phyloP scores from a whole-genome alignment of 2,329 filamentous ascomycete species.

The Penicillium sp. region DNA sequence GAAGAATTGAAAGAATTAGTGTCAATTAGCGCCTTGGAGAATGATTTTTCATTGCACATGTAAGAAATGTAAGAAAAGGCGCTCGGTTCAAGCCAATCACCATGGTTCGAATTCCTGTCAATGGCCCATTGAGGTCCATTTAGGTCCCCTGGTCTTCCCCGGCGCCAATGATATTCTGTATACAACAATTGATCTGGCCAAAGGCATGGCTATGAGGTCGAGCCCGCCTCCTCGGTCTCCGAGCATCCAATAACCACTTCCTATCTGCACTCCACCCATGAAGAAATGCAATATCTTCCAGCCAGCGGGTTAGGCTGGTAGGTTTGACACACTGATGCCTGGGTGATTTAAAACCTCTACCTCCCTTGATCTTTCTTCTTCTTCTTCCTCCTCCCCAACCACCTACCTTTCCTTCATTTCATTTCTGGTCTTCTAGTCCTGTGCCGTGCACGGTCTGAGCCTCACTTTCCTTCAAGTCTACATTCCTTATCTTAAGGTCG shows the following conservation, averaged over 20 bases:
- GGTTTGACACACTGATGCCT: constrained; percentile 5
- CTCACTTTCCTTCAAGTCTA: constrained; percentile 24
- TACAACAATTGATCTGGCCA: background rate
- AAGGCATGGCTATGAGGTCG: constrained; percentile 1
- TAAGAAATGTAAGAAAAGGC: background rate
- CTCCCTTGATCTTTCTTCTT: constrained; percentile 3
- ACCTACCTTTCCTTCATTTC: constrained; percentile 14
- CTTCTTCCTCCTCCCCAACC: constrained; percentile 5
- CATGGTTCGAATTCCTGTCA: constrained; percentile 9
- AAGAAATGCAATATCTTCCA: constrained; percentile 5
- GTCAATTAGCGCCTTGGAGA: background rate
- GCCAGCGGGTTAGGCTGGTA: constrained; percentile 6
- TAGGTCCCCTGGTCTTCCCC: constrained; percentile 1
- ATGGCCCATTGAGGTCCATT: background rate
- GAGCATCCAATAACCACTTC: background rate
- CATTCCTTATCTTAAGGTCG: constrained; percentile 11
- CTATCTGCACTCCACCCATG: constrained; percentile 1
- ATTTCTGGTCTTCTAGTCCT: constrained; percentile 20
- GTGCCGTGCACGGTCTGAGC: constrained; percentile 35
- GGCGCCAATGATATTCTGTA: constrained; percentile 1
- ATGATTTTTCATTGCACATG: background rate
- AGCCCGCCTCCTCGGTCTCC: background rate
- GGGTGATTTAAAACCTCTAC: constrained; percentile 6
- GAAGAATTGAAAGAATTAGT: background rate
- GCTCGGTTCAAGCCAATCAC: constrained; percentile 9